Conservation (phyloP, 306 rosid species). For the Dalbergia oliveri region DNA sequence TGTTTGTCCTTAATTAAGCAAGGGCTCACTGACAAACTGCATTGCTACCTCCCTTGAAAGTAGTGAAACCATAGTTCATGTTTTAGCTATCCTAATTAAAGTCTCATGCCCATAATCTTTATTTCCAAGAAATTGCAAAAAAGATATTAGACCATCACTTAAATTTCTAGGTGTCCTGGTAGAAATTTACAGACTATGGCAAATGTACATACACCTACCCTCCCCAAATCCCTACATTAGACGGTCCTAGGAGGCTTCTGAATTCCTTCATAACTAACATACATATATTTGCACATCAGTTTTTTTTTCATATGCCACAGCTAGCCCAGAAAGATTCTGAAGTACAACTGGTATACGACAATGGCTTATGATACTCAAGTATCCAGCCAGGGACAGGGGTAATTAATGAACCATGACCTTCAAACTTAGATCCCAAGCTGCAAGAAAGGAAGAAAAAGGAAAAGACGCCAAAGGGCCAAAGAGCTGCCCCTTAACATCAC, state of each 20-base stretch:
- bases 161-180: not conserved
- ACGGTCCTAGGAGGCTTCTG: slow-evolving; percentile 1
- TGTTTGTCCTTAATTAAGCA: not conserved
- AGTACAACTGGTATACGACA: slow-evolving; percentile 46
- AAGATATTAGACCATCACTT: slow-evolving; percentile 1
- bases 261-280: slow-evolving; percentile 34
- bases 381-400: slow-evolving; percentile 36
- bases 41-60: not conserved
- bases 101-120: not conserved
- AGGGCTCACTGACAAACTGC: not conserved
- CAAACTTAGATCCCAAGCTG: slow-evolving; percentile 31
- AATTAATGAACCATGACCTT: slow-evolving; percentile 52
- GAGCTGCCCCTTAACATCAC: slow-evolving; percentile 47
- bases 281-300: not conserved
- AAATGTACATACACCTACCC: slow-evolving; percentile 10
- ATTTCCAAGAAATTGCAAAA: not conserved
- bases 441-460: slow-evolving; percentile 22
- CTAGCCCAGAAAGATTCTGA: slow-evolving; percentile 35
- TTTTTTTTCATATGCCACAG: slow-evolving; percentile 33
- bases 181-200: slow-evolving; percentile 5
- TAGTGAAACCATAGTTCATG: not conserved
- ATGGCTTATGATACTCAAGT: slow-evolving; percentile 45
- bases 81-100: too few species aligned
- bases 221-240: not conserved
- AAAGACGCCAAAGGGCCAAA: slow-evolving; percentile 37